Conservation (phyloP, 83 land plant genomes). For the Diphasiastrum complanatum region DNA sequence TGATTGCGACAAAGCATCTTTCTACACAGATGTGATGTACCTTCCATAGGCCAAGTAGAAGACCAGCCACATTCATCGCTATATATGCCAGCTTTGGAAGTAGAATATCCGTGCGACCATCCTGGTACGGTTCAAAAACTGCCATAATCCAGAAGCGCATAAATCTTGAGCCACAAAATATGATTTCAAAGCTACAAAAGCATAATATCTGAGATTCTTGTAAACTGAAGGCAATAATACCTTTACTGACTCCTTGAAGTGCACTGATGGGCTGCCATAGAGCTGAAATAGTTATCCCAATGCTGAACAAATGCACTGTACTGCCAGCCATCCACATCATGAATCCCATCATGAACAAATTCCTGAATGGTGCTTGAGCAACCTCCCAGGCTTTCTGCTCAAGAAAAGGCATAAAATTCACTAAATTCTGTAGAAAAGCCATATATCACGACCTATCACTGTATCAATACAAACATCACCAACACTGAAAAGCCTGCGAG, state of each 20-base stretch:
- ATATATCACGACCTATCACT: too few species aligned
- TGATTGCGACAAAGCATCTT: neutral
- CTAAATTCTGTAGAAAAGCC: too few species aligned
- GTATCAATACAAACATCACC: too few species aligned
- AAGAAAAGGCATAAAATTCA: too few species aligned
- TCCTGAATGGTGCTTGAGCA: conserved; percentile 89
- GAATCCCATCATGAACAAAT: conserved; percentile 94
- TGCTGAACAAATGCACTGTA: conserved; percentile 94
- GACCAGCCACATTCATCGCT: conserved; percentile 61
- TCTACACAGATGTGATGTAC: conserved; percentile 22
- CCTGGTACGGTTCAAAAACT: conserved; percentile 97
- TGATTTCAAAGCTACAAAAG: neutral
- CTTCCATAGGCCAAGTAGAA: conserved; percentile 78
- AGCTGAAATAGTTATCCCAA: conserved; percentile 95
- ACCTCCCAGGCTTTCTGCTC: conserved; percentile 97
- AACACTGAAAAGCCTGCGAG: too few species aligned
- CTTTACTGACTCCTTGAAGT: conserved; percentile 87
- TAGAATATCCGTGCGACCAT: conserved; percentile 60
- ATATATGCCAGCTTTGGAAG: conserved; percentile 69
- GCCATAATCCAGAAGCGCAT: conserved; percentile 11
- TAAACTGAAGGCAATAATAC: conserved; percentile 30
- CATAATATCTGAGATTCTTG: neutral
- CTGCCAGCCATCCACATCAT: conserved; percentile 99
- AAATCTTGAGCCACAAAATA: neutral
- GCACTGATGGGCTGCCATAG: conserved; percentile 97